Percentiles rank a stretch among this genome's conserved stretches.
phyloP scores from a whole-genome alignment of 1,284 basidiomycete genomes.

The Tausonia pullulans region DNA sequence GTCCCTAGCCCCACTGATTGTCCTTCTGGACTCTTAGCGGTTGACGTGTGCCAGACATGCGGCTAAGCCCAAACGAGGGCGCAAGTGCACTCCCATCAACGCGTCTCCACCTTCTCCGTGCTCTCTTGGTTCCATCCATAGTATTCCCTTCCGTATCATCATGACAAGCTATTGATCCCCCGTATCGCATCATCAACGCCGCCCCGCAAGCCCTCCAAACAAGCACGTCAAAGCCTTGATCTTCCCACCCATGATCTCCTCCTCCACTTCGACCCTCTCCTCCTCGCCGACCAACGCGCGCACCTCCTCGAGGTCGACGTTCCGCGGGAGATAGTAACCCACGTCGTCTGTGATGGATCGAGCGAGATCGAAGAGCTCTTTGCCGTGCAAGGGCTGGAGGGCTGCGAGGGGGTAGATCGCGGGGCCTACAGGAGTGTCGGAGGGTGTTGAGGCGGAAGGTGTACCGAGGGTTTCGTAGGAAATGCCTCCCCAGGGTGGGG shows the following conservation, averaged over 20 bases:
- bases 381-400: slow-evolving; percentile 68
- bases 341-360: slow-evolving; percentile 46
- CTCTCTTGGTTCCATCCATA: too few relatives aligned
- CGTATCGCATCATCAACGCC: too few relatives aligned
- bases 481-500: slow-evolving; percentile 86
- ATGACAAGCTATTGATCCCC: too few relatives aligned
- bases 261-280: slow-evolving; percentile 38
- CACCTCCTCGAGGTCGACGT: slow-evolving; percentile 63
- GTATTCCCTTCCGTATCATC: too few relatives aligned
- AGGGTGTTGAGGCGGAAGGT: slow-evolving; percentile 8
- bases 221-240: slow-evolving; percentile 43
- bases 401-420: slow-evolving; percentile 57
- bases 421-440: slow-evolving; percentile 28
- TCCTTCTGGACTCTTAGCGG: too few relatives aligned
- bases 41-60: too few relatives aligned
- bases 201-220: slow-evolving; percentile 31
- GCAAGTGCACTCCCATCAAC: too few relatives aligned
- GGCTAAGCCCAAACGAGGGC: too few relatives aligned
- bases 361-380: slow-evolving; percentile 63
- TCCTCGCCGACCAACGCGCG: slow-evolving; percentile 39
- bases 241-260: slow-evolving; percentile 42
- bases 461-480: slow-evolving; percentile 43
- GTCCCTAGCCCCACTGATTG: too few relatives aligned
- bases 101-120: too few relatives aligned
- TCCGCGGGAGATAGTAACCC: slow-evolving; percentile 84